Evolutionary conservation across 2,329 filamentous ascomycete genomes (phyloP), one percentile per base, ranked within the genome.

Genomic region (Xylaria arbuscula): DNA sequence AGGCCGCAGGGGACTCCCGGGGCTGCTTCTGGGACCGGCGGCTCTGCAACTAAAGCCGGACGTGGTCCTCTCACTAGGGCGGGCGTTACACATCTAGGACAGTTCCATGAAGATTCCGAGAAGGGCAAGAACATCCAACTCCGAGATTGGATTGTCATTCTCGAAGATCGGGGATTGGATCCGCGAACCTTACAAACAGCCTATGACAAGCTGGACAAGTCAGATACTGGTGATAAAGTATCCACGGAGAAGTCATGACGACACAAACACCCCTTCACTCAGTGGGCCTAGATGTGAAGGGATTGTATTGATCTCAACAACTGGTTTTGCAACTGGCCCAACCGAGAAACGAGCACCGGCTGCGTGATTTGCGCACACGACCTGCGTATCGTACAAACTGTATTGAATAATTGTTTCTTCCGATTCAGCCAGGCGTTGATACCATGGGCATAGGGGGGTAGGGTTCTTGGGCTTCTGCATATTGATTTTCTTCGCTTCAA

Each of bases 71-170:
- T 91, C 65, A 88, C 88, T 3, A 85, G 83, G 1, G 86, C 88
- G 40, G 86, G 87, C 17, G 85, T 87, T 28, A 88, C 89, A 62
- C 88, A 89, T 62, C 82, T 93, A 45, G 93, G 93, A n/a, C 85
- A 87, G 17, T 93, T 90, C 87, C 87, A 93, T 67, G 94, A 98
- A 79, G 91, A 93, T 74, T 89, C 88, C 62, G 89, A 91, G 24
- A 92, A 91, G 76, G 93, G 93, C 38, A 87, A 86, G 72, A 90
- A 90, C 32, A 93, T 98, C 56, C 94, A 98, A 81, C 83, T 97
- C 61, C 87, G 95, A 63, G 95, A 98, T 79, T 90, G 94, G 83
- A 84, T 97, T 17, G 85, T 88, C 22, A 92, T 92, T 68, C 84
- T 98, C 55, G 94, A 97, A 79, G 85, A 89, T 59, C 93, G 97